Evolutionary conservation across 1,139 yeast species (phyloP), one percentile per base, ranked within the genome.

Genomic region (Nakaseomyces bracarensis): DNA sequence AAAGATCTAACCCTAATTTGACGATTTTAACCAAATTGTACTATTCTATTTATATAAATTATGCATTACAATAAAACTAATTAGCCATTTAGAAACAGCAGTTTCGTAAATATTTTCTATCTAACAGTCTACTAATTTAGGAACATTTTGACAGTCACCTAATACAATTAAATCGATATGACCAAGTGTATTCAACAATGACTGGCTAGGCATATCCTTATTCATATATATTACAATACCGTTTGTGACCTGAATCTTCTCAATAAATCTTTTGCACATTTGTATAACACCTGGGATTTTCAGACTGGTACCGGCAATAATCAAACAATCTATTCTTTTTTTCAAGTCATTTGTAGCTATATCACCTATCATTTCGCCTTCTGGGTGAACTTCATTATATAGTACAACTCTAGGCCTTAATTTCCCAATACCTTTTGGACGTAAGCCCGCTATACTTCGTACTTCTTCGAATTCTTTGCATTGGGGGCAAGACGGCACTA

Each of bases 351-450:
- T 65, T 46, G 74, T 79, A 4, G 87, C 72, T 1, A 89, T 81
- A 43, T 75, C 74, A 1, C 95, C 87, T 41, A 86, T 76, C 4
- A 79, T 72, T 47, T 86, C 96, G 38, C 89, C 81, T 57, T 85
- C 94, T 1, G 95, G 95, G 56, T 86, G 95, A 52, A 78, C 73
- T 58, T 86, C 96, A 46, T 91, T 91, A 58, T 86, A 86, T 34
- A 86, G 66, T 1, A 86, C 94, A 40, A 86, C 82, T 50, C 85
- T 74, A 1, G 96, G 96, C 45, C 95, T 69, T 40, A 86, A 64
- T 40, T 79, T 67, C 1, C 96, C 96, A 19, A 80, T 69, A 0
- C 93, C 87, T 34, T 83, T 84, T 3, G 76, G 56, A 49, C 96
- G 67, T 57, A 83, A 78, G 1, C 95, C 95, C 0, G 75, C 76